Conservation (phyloP, 768 basidiomycete genomes). For the Boletellus ananiceps region DNA sequence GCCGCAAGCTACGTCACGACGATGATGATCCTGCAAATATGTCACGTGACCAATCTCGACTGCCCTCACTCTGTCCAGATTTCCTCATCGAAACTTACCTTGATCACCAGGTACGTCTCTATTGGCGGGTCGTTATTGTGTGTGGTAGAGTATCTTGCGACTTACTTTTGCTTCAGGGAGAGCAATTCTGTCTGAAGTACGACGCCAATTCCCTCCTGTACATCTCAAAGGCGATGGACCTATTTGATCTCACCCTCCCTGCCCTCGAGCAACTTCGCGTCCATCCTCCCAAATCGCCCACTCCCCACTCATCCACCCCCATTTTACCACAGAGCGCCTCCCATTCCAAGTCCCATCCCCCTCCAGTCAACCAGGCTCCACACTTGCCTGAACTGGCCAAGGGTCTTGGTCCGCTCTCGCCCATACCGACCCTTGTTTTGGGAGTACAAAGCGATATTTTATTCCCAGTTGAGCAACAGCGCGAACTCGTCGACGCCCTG, state of each 20-base stretch:
- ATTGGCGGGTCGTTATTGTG: not conserved
- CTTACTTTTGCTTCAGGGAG: constrained; percentile 52
- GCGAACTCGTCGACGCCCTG: constrained; percentile 90
- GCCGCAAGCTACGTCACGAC: constrained; percentile 57
- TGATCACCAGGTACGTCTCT: constrained; percentile 68
- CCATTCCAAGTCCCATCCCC: constrained; percentile 66
- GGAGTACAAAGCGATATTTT: constrained; percentile 97
- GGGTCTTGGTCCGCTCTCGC: constrained; percentile 69
- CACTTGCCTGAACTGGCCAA: constrained; percentile 72
- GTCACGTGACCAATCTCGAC: constrained; percentile 19
- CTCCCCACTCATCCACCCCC: constrained; percentile 17
- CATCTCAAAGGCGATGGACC: constrained; percentile 98
- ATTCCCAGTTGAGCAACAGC: constrained; percentile 95
- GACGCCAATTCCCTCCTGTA: constrained; percentile 99
- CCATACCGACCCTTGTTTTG: constrained; percentile 80
- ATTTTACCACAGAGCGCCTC: constrained; percentile 33
- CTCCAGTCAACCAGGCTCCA: constrained; percentile 67
- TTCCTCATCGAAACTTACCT: constrained; percentile 98
- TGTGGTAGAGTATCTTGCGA: not conserved
- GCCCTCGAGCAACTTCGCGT: constrained; percentile 70
- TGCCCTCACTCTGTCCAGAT: constrained; percentile 89
- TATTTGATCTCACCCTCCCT: constrained; percentile 89
- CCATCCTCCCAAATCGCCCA: constrained; percentile 22
- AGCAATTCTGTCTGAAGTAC: constrained; percentile 97
- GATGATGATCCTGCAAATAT: not conserved